These are phyloP conservation scores for Ogataea minuta DNA, from an alignment of 805 yeast species.

Conservation along the genomic window DNA sequence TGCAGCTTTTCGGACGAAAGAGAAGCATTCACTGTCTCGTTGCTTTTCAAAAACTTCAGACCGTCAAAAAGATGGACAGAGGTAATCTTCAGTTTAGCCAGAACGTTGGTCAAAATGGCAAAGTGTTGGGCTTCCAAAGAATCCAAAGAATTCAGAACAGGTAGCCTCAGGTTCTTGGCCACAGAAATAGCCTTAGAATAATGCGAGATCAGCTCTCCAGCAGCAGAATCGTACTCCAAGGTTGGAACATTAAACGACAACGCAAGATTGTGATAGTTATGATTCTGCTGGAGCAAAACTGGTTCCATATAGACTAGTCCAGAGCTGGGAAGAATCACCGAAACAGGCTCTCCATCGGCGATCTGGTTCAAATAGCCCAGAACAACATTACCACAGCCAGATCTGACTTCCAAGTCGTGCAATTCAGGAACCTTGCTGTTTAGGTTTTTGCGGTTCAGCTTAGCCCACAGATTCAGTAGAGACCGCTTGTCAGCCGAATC, in stretches of 20 bases:
- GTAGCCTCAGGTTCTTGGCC: conserved; percentile 62
- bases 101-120: conserved; percentile 59
- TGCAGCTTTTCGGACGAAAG: conserved; percentile 44
- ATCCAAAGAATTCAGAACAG: conserved; percentile 67
- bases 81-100: conserved; percentile 63
- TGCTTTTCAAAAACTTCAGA: conserved; percentile 54
- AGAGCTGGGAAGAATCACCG: conserved; percentile 61
- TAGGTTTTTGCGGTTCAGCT: conserved; percentile 48
- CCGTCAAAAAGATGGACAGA: conserved; percentile 82
- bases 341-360: conserved; percentile 19
- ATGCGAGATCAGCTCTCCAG: conserved; percentile 58
- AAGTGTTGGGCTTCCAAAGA: conserved; percentile 65
- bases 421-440: conserved; percentile 59
- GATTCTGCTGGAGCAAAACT: conserved; percentile 41
- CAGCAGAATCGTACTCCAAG: conserved; percentile 58
- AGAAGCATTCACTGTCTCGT: conserved; percentile 44
- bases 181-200: conserved; percentile 57
- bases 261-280: conserved; percentile 42
- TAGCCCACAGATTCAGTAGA: conserved; percentile 65
- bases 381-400: conserved; percentile 80
- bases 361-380: conserved; percentile 58
- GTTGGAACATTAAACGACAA: conserved; percentile 75
- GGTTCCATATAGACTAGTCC: conserved; percentile 70
- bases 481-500: conserved; percentile 40
- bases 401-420: conserved; percentile 64